Evolutionary conservation across 192 early-diverging fungal genomes (phyloP), one percentile per base, ranked within the genome.

Genomic region (Pilobolus umbonatus): DNA sequence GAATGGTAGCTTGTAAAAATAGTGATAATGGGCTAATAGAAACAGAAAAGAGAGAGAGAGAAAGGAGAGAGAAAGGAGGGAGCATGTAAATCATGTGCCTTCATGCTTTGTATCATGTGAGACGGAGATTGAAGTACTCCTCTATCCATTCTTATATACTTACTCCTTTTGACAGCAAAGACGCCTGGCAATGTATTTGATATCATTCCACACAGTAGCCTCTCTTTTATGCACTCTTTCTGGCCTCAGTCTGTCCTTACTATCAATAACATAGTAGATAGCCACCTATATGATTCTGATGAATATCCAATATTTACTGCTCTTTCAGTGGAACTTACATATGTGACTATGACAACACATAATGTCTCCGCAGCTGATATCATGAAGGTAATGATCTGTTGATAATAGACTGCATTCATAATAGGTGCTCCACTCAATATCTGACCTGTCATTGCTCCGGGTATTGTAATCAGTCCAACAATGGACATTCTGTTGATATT

Each of bases 351-450:
- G 25, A 88, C 44, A 0, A 83, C 79, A 30, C 80, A 83, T 36
- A 90, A 75, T 14, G 80, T 80, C 1, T 82, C 80, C 9, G 80
- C 78, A 0, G 89, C 84, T 14, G 84, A 83, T 24, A 95, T 88
- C 85, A 95, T 83, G 63, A 91, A 93, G 71, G 87, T 83, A 50
- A 92, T 88, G 52, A 95, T 88, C 59, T 88, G 84, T 64, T 92
- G 90, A 59, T 89, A 92, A 55, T 79, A 69, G 11, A 83, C 85
- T 0, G 92, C 90, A 52, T 89, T 79, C 55, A 84, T 78, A 24
- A 92, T 84, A 19, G 85, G 71, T 0, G 87, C 86, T 36, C 90
- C 92, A 21, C 86, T 86, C 40, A 95, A 78, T 44, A 93, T 81
- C 61, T 92, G 91, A 40, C 92, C 92, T 0, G 19, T 35, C 50